Percentiles rank a stretch among this genome's conserved stretches.
Conservation (phyloP, 768 basidiomycete species). For the Leccinum boreale region DNA sequence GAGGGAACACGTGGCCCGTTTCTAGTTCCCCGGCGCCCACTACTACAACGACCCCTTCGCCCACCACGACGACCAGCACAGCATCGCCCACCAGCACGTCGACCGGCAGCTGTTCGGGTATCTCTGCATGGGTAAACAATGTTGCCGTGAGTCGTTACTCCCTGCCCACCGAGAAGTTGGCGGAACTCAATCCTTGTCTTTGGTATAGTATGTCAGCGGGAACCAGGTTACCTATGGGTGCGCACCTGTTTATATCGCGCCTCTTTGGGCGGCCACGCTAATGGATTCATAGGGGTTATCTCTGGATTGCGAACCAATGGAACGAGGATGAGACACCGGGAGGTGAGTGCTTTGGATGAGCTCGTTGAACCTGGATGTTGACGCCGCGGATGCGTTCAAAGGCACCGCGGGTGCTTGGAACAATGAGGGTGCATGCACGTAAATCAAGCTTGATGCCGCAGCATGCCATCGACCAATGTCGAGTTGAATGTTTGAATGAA, state of each 20-base stretch:
- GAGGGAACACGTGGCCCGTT: conserved; percentile 37
- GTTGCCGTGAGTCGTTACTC: conserved; percentile 33
- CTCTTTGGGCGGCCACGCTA: no score
- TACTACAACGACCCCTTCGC: neutral
- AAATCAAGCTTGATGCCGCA: neutral
- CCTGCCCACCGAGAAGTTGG: neutral
- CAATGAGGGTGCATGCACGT: conserved; percentile 50
- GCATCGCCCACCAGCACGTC: conserved; percentile 22
- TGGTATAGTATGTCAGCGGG: conserved; percentile 42
- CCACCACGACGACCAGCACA: neutral
- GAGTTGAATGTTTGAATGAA: neutral
- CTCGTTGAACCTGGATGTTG: neutral
- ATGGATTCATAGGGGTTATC: conserved; percentile 34
- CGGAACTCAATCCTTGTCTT: neutral
- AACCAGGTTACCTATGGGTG: conserved; percentile 39
- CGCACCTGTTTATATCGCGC: conserved; percentile 5
- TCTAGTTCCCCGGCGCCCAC: neutral
- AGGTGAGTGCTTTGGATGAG: conserved; percentile 13
- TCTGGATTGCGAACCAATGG: conserved; percentile 53
- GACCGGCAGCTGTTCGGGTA: conserved; percentile 37
- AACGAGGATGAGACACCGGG: conserved; percentile 35
- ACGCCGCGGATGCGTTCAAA: conserved; percentile 14
- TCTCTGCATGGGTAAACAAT: conserved; percentile 40
- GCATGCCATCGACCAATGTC: neutral
- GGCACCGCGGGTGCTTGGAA: conserved; percentile 54